A percentile compares a stretch with the other conserved stretches of the same genome.
These are phyloP conservation scores for Saccharum spontaneum DNA, from an alignment of 176 grass and related monocot genomes.

Conservation along the genomic window DNA sequence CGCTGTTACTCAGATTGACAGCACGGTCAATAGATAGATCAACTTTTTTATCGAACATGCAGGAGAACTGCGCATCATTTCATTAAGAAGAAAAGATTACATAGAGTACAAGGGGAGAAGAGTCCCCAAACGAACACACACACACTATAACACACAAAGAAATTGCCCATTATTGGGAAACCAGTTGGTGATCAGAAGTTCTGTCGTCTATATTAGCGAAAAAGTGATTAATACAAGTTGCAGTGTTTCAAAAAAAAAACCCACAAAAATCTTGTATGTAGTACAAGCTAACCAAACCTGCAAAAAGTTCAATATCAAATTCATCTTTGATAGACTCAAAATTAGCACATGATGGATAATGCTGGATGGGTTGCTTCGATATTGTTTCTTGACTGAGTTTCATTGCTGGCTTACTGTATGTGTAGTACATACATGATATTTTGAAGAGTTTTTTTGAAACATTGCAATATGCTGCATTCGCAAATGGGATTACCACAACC, in stretches of 20 bases:
- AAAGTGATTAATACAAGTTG: not conserved
- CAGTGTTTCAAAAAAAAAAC: not conserved
- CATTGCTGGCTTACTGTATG: not conserved
- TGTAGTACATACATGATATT: not conserved
- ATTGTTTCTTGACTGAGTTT: constrained; percentile 7
- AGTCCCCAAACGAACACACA: not conserved
- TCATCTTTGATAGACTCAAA: not conserved
- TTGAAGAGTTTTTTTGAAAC: not conserved
- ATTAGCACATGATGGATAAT: constrained; percentile 3
- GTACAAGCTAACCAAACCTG: not conserved
- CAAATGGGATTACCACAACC: not conserved
- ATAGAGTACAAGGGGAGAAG: not conserved
- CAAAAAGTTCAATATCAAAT: not conserved
- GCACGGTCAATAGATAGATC: not conserved
- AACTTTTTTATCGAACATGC: not conserved
- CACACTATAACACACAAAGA: not conserved
- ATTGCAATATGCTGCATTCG: not conserved
- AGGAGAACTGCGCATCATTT: not conserved
- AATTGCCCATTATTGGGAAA: not conserved
- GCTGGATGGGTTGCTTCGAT: not conserved
- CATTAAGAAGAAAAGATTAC: not conserved
- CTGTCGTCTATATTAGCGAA: not conserved
- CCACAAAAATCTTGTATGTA: not conserved
- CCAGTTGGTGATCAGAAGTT: not conserved
- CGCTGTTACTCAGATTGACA: not conserved